phyloP scores from a whole-genome alignment of 495 filamentous ascomycete genomes.

The Trichoderma virens region DNA sequence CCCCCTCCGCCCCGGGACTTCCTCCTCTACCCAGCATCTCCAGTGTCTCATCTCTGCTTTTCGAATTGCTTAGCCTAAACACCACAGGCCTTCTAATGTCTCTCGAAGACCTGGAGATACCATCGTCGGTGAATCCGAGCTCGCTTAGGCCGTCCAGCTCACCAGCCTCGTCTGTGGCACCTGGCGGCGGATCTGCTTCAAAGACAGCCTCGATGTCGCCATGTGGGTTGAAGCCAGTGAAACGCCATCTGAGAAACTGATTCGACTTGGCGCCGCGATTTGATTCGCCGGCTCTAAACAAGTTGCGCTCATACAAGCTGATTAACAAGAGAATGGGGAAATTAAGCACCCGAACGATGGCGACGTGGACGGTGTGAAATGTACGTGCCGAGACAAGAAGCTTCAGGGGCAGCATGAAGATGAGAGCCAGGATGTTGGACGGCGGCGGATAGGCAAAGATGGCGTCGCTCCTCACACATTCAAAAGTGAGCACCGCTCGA shows the following conservation, averaged over 20 bases:
- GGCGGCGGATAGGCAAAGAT: conserved; percentile 58
- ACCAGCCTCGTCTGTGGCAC: conserved; percentile 31
- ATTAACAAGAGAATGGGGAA: conserved; percentile 48
- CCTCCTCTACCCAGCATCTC: conserved; percentile 2
- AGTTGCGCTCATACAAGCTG: conserved; percentile 41
- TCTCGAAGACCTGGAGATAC: not conserved
- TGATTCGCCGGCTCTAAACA: conserved; percentile 14
- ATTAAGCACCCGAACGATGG: conserved; percentile 46
- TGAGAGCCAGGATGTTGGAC: conserved; percentile 54
- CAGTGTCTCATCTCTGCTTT: conserved; percentile 1
- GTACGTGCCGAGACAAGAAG: conserved; percentile 43
- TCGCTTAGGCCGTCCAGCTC: conserved; percentile 24
- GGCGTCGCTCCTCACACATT: conserved; percentile 57
- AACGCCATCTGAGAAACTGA: conserved; percentile 32
- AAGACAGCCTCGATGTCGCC: conserved; percentile 55
- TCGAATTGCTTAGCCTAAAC: not conserved
- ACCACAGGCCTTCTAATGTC: not conserved
- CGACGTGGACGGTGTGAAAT: conserved; percentile 58
- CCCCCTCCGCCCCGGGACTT: not conserved
- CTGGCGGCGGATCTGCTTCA: conserved; percentile 48
- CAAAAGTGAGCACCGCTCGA: conserved; percentile 54
- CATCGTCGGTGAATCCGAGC: conserved; percentile 4
- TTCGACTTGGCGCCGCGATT: conserved; percentile 14
- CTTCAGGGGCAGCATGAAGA: conserved; percentile 50
- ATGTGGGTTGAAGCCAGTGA: conserved; percentile 46